Conservation (phyloP, 1,284 basidiomycete genomes). For the Mycosarcoma maydis region DNA sequence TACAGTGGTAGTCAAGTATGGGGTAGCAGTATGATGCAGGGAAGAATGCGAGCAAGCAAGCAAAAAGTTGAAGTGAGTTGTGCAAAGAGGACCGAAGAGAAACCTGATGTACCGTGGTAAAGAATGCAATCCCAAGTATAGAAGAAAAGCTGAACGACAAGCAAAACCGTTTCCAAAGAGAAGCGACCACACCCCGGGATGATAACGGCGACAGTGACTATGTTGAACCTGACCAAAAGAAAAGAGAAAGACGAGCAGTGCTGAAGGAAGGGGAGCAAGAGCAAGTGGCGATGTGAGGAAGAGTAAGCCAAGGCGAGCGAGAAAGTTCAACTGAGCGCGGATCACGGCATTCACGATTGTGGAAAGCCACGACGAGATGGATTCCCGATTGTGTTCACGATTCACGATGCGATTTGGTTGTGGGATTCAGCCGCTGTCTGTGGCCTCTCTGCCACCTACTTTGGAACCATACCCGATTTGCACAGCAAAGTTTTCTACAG, state of each 20-base stretch:
- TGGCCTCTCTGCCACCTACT: too few species aligned
- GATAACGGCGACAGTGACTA: background rate
- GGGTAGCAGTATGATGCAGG: background rate
- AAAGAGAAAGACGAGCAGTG: background rate
- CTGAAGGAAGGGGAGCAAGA: background rate
- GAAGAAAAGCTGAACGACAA: background rate
- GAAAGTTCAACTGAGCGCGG: too few species aligned
- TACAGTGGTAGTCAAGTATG: background rate
- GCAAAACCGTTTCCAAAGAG: conserved; percentile 7
- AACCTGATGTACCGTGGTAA: background rate
- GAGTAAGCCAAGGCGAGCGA: too few species aligned
- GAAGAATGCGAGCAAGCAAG: background rate
- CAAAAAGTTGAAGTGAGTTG: background rate
- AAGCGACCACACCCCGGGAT: conserved; percentile 3
- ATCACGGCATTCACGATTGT: too few species aligned
- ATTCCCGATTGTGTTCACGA: too few species aligned
- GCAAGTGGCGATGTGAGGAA: background rate
- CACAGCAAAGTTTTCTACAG: too few species aligned
- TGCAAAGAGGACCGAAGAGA: background rate
- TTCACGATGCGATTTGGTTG: too few species aligned
- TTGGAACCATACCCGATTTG: too few species aligned
- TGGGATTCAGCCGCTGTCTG: too few species aligned
- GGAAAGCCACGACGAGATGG: too few species aligned
- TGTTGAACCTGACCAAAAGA: too few species aligned
- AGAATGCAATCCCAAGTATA: background rate